These are phyloP conservation scores for Colletotrichum noveboracense DNA, from an alignment of 2,329 filamentous ascomycete species.

Conservation along the genomic window DNA sequence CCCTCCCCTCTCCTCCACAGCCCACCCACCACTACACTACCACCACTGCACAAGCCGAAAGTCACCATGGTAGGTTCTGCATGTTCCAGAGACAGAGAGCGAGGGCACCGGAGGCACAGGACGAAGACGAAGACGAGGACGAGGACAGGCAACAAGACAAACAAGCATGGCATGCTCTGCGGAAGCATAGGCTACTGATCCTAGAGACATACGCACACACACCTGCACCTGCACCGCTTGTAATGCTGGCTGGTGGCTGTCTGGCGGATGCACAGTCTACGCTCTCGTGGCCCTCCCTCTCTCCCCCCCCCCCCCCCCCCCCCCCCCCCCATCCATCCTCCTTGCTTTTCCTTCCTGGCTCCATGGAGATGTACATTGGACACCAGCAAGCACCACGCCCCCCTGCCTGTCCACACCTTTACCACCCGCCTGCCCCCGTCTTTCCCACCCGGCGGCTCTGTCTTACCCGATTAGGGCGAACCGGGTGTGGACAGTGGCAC, in stretches of 20 bases:
- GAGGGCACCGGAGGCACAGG: neutral
- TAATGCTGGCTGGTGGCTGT: neutral
- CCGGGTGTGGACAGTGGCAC: conserved; percentile 9
- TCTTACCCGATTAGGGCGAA: conserved; percentile 14
- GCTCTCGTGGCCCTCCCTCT: neutral
- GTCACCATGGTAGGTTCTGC: neutral
- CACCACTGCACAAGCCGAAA: neutral
- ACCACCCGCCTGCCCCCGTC: neutral
- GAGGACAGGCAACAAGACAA: neutral
- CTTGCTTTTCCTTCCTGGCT: neutral
- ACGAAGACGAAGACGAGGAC: neutral
- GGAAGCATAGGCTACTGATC: neutral
- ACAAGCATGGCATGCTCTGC: neutral
- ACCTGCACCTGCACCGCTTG: neutral
- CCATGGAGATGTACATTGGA: neutral
- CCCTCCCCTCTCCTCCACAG: conserved; percentile 2
- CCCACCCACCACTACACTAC: neutral
- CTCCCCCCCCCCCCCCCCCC: neutral
- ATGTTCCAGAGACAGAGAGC: neutral
- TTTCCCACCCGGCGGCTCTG: conserved; percentile 14
- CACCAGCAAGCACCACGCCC: neutral
- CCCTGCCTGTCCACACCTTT: neutral
- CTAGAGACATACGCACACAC: neutral
- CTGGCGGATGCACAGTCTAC: neutral
- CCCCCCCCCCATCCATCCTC: neutral